Base-by-base conservation (phyloP, 495 filamentous ascomycete species). In the Jackrogersella multiformis region DNA sequence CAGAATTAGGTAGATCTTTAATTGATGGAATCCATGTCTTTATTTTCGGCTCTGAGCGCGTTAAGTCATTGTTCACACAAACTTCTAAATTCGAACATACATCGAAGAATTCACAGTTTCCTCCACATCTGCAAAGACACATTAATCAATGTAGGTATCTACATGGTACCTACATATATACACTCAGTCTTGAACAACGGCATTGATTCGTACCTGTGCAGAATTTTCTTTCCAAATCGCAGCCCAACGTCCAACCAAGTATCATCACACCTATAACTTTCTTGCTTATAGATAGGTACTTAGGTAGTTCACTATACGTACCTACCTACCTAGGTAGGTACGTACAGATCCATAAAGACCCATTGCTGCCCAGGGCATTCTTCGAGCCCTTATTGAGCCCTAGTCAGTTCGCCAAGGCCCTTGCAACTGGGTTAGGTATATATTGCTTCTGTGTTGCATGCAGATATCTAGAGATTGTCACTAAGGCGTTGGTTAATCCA, bases 351-450 rank as follows among this genome's bases (percentile, higher is more conserved):
- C 12, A 64, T 64, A 51, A 61, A 36, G 56, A 56, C 36, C 44
- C 49, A 18, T 69, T 69, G 66, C 48, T 69, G 66, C 66, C 66
- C 66, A 69, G 66, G 55, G 34, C 44, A 35, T 28, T 61, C 41
- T 36, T 49, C 54, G 41, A 48, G 35, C 18, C 51, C 56, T 58
- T 26, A 64, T 58, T 54, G 42, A 69, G 46, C 55, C 59, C 54
- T 36, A n/a, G 36, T 55, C 35, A 9, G 39, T 61, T 65, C 52
- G 42, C 60, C 49, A 52, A 59, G 48, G 45, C 20, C 52, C 4
- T 21, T 39, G 44, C 39, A 2, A 18, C 48, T 65, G 61, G 66
- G 66, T 61, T 64, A 69, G 66, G 66, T 69, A 41, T 65, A 26
- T 28, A 61, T 30, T 63, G 4, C 28, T 36, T 34, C 44, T 38